A percentile compares a stretch with the other conserved stretches of the same genome.
Conservation (phyloP, 371 early-diverging fungal species). For the Chytridium lagenaria region DNA sequence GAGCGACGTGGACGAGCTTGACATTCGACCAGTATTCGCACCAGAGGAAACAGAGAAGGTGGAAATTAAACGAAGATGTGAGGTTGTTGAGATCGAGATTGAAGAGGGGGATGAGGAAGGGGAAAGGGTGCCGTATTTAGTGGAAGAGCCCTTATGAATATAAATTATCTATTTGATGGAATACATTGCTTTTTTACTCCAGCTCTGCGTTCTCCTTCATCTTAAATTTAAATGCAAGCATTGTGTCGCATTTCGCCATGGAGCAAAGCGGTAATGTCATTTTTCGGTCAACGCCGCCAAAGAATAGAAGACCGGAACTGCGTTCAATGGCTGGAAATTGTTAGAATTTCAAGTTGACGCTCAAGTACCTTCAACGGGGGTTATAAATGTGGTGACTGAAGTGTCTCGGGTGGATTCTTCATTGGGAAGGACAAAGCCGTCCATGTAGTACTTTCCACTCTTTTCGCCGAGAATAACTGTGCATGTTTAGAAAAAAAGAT, state of each 20-base stretch:
- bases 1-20: no score
- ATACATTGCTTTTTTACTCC: no score
- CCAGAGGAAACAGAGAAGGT: no score
- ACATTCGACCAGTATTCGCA: no score
- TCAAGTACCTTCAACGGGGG: slow-evolving; percentile 68
- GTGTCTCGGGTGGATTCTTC: slow-evolving; percentile 67
- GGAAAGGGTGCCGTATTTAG: no score
- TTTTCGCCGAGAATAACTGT: slow-evolving; percentile 41
- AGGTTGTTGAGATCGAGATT: neutral
- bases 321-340: slow-evolving; percentile 37
- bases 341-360: neutral
- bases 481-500: neutral
- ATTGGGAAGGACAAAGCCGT: slow-evolving; percentile 89
- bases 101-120: slow-evolving; percentile 14
- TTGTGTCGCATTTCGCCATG: slow-evolving; percentile 25
- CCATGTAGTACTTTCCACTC: slow-evolving; percentile 28
- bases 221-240: slow-evolving; percentile 23
- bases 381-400: slow-evolving; percentile 72
- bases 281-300: slow-evolving; percentile 29
- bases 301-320: slow-evolving; percentile 40
- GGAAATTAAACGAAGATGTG: no score
- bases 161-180: no score
- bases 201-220: neutral
- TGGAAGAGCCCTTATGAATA: no score
- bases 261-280: slow-evolving; percentile 29